Percentiles rank a stretch among this genome's conserved stretches.
phyloP scores from a whole-genome alignment of 139 green algal species.

The Deuterostichococcus epilithicus region DNA sequence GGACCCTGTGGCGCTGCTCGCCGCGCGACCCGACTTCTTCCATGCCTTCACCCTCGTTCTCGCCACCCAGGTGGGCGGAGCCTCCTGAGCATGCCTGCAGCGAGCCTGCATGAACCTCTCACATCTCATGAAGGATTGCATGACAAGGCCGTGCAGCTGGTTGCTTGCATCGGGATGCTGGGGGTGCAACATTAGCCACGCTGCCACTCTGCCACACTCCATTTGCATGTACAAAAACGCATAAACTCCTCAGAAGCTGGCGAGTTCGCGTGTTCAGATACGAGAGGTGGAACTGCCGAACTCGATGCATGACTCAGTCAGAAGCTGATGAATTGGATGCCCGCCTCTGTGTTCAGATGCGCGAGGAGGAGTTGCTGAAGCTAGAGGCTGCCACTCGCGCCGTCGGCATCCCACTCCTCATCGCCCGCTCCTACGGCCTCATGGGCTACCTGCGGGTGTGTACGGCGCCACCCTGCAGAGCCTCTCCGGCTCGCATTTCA shows the following conservation, averaged over 20 bases:
- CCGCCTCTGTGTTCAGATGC: constrained; percentile 51
- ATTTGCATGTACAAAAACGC: too few species aligned
- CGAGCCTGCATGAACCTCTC: neutral
- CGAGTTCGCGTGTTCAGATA: too few species aligned
- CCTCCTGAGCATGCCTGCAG: neutral
- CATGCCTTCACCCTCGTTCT: constrained; percentile 84
- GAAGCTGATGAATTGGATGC: too few species aligned
- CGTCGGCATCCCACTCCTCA: constrained; percentile 59
- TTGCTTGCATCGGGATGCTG: too few species aligned
- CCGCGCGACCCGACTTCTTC: constrained; percentile 80
- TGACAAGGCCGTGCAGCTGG: neutral
- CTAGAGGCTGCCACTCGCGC: constrained; percentile 71
- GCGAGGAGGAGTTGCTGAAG: constrained; percentile 46
- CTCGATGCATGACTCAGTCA: too few species aligned
- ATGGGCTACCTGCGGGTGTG: constrained; percentile 73
- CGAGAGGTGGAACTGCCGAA: too few species aligned
- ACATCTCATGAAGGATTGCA: neutral
- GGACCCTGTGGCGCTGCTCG: constrained; percentile 62
- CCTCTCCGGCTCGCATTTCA: neutral
- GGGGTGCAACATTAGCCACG: too few species aligned
- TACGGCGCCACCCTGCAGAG: neutral
- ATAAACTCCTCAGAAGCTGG: too few species aligned
- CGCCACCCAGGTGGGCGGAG: constrained; percentile 75
- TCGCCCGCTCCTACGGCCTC: constrained; percentile 81
- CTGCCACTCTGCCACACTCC: neutral